phyloP scores from a whole-genome alignment of 139 green algal genomes.

The Chlorella vulgaris region DNA sequence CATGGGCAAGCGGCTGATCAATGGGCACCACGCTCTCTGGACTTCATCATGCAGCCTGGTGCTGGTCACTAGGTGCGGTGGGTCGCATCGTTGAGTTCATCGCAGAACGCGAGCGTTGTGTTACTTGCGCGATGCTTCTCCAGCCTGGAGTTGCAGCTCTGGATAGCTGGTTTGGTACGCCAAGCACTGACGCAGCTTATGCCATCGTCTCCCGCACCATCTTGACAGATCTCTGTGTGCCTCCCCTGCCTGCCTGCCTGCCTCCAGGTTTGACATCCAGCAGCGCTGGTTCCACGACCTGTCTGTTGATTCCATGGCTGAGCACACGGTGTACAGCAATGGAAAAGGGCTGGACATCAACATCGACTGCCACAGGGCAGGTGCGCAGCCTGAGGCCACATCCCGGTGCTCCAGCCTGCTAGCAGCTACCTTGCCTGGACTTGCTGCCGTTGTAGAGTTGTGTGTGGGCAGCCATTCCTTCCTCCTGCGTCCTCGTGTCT shows the following conservation, averaged over 20 bases:
- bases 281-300: slow-evolving; percentile 27
- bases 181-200: no score
- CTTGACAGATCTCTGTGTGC: no score
- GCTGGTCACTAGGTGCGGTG: slow-evolving; percentile 7
- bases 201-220: no score
- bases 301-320: slow-evolving; percentile 19
- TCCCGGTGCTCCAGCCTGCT: no score
- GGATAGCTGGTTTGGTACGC: no score
- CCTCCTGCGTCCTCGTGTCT: neutral
- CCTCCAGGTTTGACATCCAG: slow-evolving; percentile 30
- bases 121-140: no score
- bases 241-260: neutral
- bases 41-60: neutral
- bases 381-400: neutral
- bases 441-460: no score
- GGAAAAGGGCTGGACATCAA: slow-evolving; percentile 16
- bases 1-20: neutral
- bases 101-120: neutral
- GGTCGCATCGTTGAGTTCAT: neutral
- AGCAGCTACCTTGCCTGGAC: no score
- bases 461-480: neutral
- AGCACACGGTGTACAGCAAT: slow-evolving; percentile 7
- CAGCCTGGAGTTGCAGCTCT: no score
- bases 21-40: slow-evolving; percentile 22
- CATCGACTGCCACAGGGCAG: slow-evolving; percentile 26